A percentile compares a stretch with the other conserved stretches of the same genome.
Conservation (phyloP, 352 stramenopile genomes). For the Phytophthora pluvialis region DNA sequence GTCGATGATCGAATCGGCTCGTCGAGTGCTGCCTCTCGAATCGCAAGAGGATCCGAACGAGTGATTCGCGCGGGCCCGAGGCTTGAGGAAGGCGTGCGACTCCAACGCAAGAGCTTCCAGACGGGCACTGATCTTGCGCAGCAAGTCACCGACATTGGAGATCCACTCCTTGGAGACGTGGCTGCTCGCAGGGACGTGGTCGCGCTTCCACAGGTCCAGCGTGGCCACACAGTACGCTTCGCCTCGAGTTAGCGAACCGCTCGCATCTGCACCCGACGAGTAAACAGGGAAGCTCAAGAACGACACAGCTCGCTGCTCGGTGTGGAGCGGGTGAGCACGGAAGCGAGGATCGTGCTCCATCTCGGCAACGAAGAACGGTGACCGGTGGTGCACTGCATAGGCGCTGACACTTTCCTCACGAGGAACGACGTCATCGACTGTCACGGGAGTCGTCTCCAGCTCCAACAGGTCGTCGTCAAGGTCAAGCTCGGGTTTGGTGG, state of each 20-base stretch:
- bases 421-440: conserved; percentile 60
- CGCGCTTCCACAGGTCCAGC: conserved; percentile 70
- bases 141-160: conserved; percentile 38
- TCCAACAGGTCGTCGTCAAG: conserved; percentile 39
- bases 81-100: conserved; percentile 47
- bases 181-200: conserved; percentile 57
- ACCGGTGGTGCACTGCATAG: conserved; percentile 71
- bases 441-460: conserved; percentile 43
- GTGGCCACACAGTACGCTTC: conserved; percentile 64
- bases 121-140: conserved; percentile 47
- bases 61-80: conserved; percentile 47
- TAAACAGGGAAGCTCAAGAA: conserved; percentile 81
- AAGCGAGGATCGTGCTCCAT: conserved; percentile 69
- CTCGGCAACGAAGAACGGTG: conserved; percentile 72
- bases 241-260: conserved; percentile 8
- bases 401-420: conserved; percentile 73
- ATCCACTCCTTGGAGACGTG: conserved; percentile 74
- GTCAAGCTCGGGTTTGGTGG: conserved; percentile 35
- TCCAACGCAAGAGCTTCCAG: conserved; percentile 60
- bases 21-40: conserved; percentile 60
- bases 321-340: conserved; percentile 67
- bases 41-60: conserved; percentile 70
- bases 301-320: conserved; percentile 61
- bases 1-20: conserved; percentile 63
- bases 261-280: conserved; percentile 33